Evolutionary conservation across 202 grass and related monocot genomes (phyloP).

Genomic region (Digitaria exilis): DNA sequence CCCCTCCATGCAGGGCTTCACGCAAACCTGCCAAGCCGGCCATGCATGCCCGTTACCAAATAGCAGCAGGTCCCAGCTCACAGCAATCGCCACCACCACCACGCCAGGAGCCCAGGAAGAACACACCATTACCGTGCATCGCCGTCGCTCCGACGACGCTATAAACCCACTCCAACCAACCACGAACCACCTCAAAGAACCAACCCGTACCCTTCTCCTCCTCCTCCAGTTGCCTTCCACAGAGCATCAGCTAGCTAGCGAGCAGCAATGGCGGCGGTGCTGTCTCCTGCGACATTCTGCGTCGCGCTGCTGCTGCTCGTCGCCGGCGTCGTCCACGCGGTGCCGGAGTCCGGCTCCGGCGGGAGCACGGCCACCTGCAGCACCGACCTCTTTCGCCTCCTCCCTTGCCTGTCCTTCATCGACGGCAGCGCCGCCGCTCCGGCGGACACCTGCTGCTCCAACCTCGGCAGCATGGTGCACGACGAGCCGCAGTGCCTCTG

Average conservation of each 20-base stretch:
- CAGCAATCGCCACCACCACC: not conserved
- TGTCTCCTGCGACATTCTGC: not conserved
- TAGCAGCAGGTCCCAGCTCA: constrained; percentile 15
- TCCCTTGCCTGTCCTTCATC: constrained; percentile 64
- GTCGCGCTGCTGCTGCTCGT: constrained; percentile 29
- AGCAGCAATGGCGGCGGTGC: constrained; percentile 18
- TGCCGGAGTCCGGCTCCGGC: not conserved
- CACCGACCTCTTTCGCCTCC: constrained; percentile 52
- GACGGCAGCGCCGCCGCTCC: constrained; percentile 43
- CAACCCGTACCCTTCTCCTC: not conserved
- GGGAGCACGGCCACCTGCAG: constrained; percentile 46
- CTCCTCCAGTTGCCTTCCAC: not conserved
- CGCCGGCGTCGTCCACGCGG: not conserved
- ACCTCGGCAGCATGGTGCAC: constrained; percentile 62
- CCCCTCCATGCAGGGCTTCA: constrained; percentile 25
- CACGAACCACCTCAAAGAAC: not conserved
- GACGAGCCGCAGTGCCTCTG: constrained; percentile 75
- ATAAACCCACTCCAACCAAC: constrained; percentile 25
- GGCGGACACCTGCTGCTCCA: constrained; percentile 70
- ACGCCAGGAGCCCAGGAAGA: not conserved
- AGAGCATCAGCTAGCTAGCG: not conserved
- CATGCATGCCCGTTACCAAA: not conserved
- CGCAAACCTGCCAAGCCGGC: constrained; percentile 8
- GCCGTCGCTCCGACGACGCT: constrained; percentile 4
- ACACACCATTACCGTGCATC: constrained; percentile 45